Evolutionary conservation across 2,329 filamentous ascomycete species (phyloP).

Genomic region (Pseudogymnoascus sp.): DNA sequence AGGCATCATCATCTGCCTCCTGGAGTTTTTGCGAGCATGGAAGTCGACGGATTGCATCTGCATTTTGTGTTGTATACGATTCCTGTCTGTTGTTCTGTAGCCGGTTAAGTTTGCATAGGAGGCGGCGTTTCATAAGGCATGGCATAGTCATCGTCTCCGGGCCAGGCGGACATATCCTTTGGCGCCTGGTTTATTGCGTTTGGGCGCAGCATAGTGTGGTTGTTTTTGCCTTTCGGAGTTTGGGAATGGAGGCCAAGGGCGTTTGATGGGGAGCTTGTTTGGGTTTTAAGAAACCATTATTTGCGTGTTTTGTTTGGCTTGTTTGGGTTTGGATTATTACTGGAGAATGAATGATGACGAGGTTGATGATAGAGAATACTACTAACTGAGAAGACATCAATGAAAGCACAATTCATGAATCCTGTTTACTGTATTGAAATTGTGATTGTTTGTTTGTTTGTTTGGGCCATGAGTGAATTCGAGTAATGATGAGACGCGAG

Average conservation of each 20-base stretch:
- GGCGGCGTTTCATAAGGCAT: conserved; percentile 2
- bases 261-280: neutral
- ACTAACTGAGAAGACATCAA: conserved; percentile 8
- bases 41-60: neutral
- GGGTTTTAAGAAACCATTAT: neutral
- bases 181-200: neutral
- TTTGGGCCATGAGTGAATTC: neutral
- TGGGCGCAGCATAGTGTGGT: neutral
- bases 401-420: conserved; percentile 8
- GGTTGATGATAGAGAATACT: conserved; percentile 9
- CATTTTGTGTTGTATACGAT: conserved; percentile 2
- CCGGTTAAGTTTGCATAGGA: neutral
- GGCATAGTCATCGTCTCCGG: neutral
- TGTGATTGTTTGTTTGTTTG: neutral
- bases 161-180: neutral
- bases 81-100: neutral
- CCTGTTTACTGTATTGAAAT: neutral
- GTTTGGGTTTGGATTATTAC: conserved; percentile 1
- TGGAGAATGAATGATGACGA: conserved; percentile 3
- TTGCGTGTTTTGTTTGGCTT: neutral
- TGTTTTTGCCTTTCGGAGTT: neutral
- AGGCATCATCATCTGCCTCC: neutral
- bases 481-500: neutral
- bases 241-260: neutral
- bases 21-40: conserved; percentile 14